Conservation (phyloP, 2,329 filamentous ascomycete species). For the Neopestalotiopsis rosae region DNA sequence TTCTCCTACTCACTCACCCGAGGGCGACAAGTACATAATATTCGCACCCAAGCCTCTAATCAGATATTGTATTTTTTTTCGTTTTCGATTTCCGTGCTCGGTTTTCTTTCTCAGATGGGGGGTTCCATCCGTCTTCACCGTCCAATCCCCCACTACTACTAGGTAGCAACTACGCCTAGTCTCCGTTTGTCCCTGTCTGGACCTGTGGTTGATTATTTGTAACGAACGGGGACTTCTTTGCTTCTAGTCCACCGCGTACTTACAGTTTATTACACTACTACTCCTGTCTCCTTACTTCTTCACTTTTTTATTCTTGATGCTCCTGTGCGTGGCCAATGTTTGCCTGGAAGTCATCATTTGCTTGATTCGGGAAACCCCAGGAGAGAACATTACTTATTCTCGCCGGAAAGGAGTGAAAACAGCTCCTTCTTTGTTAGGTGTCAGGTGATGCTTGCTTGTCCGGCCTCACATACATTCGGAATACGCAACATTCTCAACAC, state of each 20-base stretch:
- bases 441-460: no score
- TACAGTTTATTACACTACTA: background rate
- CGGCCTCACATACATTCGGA: no score
- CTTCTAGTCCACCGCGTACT: background rate
- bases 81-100: background rate
- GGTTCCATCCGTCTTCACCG: background rate
- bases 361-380: background rate
- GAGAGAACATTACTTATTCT: background rate
- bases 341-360: background rate
- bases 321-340: background rate
- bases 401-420: background rate
- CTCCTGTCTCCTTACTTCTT: background rate
- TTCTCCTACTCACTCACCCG: background rate
- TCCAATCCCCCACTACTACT: background rate
- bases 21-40: conserved; percentile 8
- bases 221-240: background rate
- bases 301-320: background rate
- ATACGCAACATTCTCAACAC: background rate
- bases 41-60: conserved; percentile 5
- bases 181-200: background rate
- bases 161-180: background rate
- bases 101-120: background rate
- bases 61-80: conserved; percentile 3
- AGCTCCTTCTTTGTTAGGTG: background rate
- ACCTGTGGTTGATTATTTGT: background rate